These are phyloP conservation scores for Kwoniella sp. DNA, from an alignment of 768 basidiomycete genomes.

Conservation along the genomic window DNA sequence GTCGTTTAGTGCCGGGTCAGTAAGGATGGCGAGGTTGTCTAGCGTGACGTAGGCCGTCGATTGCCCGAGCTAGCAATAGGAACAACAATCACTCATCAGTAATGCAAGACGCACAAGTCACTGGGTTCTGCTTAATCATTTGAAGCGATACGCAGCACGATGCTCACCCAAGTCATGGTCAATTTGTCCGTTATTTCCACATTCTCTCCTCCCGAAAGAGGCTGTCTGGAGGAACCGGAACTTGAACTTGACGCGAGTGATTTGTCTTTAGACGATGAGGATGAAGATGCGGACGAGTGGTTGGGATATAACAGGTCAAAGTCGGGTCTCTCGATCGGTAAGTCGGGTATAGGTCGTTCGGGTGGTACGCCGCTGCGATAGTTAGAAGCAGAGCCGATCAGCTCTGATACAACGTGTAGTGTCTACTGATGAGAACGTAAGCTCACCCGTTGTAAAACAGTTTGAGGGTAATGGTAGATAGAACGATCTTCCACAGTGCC, in stretches of 20 bases:
- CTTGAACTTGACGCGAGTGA: constrained; percentile 1
- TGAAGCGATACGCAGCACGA: too few relatives aligned
- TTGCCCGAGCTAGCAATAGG: constrained; percentile 52
- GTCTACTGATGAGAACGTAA: neutral
- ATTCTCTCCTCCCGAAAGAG: constrained; percentile 26
- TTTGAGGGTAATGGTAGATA: constrained; percentile 39
- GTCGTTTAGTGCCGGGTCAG: constrained; percentile 55
- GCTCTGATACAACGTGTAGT: neutral
- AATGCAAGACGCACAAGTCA: too few relatives aligned
- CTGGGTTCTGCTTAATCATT: too few relatives aligned
- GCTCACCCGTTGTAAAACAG: constrained; percentile 44
- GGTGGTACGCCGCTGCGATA: constrained; percentile 41
- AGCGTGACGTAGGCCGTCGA: constrained; percentile 55
- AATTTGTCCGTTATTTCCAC: constrained; percentile 37
- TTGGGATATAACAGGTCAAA: constrained; percentile 37
- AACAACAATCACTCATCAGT: constrained; percentile 2
- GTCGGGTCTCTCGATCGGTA: constrained; percentile 45
- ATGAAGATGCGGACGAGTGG: neutral
- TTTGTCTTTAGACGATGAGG: constrained; percentile 3
- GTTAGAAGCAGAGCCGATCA: neutral
- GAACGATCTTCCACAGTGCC: constrained; percentile 46
- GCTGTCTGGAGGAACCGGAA: constrained; percentile 4
- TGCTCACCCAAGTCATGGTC: constrained; percentile 40
- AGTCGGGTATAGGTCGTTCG: constrained; percentile 44
- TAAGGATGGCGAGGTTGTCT: constrained; percentile 51